phyloP scores from a whole-genome alignment of 139 green algal species.

The Mesotaenium endlicherianum region DNA sequence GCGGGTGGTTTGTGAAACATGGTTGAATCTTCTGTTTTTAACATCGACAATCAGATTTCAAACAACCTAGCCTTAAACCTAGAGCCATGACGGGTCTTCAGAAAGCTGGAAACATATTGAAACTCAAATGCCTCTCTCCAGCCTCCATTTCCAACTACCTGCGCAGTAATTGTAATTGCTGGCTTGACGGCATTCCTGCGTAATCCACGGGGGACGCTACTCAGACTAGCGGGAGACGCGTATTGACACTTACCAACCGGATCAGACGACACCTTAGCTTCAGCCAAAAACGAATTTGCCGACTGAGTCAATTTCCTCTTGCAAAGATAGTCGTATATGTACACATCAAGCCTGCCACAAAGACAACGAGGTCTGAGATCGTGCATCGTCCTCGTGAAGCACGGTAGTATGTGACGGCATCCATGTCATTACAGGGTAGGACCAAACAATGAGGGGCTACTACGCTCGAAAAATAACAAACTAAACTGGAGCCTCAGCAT shows the following conservation, averaged over 20 bases:
- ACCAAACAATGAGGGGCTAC: neutral
- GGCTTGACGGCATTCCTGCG: neutral
- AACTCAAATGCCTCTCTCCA: neutral
- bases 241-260: conserved; percentile 42
- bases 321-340: conserved; percentile 60
- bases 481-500: neutral
- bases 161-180: neutral
- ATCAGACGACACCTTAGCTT: conserved; percentile 54
- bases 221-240: neutral
- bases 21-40: too few species aligned
- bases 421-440: neutral
- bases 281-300: conserved; percentile 48
- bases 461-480: neutral
- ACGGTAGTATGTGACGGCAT: neutral
- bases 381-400: neutral
- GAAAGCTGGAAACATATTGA: neutral
- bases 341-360: conserved; percentile 54
- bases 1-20: too few species aligned
- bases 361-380: neutral
- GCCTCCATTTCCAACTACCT: neutral
- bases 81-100: neutral
- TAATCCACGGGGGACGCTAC: neutral
- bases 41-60: too few species aligned
- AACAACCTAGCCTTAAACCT: neutral
- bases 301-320: conserved; percentile 52